Base-by-base conservation (phyloP, 2,329 filamentous ascomycete species). In the Fulvia fulva region DNA sequence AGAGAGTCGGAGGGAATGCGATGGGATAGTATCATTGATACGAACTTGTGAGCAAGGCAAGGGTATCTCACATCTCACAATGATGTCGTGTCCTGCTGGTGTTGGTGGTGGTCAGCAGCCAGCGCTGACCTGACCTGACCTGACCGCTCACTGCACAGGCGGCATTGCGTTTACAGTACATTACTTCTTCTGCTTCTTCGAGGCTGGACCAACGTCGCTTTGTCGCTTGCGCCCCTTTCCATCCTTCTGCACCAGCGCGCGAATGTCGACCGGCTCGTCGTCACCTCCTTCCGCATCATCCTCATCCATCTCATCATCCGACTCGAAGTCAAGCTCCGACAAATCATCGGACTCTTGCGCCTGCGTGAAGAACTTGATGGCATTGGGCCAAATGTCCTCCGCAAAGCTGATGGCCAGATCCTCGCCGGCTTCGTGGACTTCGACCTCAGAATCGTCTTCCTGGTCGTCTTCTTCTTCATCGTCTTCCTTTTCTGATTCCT, bases 371-470 rank as follows among this genome's bases (percentile, higher is more conserved):
- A 94, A 95, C 74, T 89, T 90, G 74, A 96, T 87, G 58, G 92
- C 93, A 63, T 86, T 85, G 50, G 90, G 89, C 87, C 88, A 97
- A 53, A 97, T 78, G 67, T 97, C 93, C 71, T 97, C 92, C 8
- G 88, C 85, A 66, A 97, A 80, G 60, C 86, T 81, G 62, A 91
- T 82, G 41, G 91, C 92, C 50, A 97, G 75, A 61, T 92, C 88
- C 66, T 95, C 91, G 22, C 90, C 93, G 45, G 86, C 85, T n/a
- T 89, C 88, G 80, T 94, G 96, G 67, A 96, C 87, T 75, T 97
- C 93, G 50, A 87, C 81, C 55, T 87, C 85, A 61, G 87, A 82
- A 65, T 87, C 83, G 63, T 87, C 83, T 28, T 84, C 77, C 1
- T 83, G 80, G 1, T 82, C 79, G 0, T 86, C 83, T 0, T 89